phyloP scores from a whole-genome alignment of 257 asterid genomes.

The Gynochthodes officinalis region DNA sequence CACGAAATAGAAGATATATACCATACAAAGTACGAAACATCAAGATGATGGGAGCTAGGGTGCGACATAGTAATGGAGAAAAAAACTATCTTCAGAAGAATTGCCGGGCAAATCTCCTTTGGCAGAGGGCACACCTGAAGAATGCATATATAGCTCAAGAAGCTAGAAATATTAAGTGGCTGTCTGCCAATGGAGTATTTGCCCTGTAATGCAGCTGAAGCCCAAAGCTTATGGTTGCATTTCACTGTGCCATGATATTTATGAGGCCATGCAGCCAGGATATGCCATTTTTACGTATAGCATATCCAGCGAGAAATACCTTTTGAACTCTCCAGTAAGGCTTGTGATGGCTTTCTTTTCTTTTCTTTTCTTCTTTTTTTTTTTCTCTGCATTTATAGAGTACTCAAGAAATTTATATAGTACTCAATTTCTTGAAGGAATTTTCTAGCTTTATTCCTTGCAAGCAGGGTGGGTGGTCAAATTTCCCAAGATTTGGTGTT shows the following conservation, averaged over 20 bases:
- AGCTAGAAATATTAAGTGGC: not conserved
- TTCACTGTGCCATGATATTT: not conserved
- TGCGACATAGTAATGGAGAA: not conserved
- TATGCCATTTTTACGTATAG: not conserved
- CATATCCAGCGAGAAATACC: not conserved
- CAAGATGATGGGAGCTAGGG: too few relatives aligned
- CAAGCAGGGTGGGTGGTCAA: too few relatives aligned
- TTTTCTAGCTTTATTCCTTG: too few relatives aligned
- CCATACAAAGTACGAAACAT: too few relatives aligned
- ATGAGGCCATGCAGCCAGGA: not conserved
- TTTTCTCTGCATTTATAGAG: not conserved
- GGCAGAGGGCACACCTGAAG: constrained; percentile 13
- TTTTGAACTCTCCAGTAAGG: not conserved
- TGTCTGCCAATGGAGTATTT: constrained; percentile 14
- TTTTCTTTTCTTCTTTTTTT: too few relatives aligned
- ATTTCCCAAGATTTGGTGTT: too few relatives aligned
- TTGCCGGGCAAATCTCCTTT: constrained; percentile 20
- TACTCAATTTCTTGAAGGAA: too few relatives aligned
- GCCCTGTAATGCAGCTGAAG: constrained; percentile 14
- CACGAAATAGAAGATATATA: too few relatives aligned
- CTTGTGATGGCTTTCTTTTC: too few relatives aligned
- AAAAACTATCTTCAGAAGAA: not conserved
- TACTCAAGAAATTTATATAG: too few relatives aligned
- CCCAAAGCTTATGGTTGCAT: not conserved
- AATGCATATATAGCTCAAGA: not conserved